Evolutionary conservation across 2,329 filamentous ascomycete genomes (phyloP).

Genomic region (Apiospora saccharicola): DNA sequence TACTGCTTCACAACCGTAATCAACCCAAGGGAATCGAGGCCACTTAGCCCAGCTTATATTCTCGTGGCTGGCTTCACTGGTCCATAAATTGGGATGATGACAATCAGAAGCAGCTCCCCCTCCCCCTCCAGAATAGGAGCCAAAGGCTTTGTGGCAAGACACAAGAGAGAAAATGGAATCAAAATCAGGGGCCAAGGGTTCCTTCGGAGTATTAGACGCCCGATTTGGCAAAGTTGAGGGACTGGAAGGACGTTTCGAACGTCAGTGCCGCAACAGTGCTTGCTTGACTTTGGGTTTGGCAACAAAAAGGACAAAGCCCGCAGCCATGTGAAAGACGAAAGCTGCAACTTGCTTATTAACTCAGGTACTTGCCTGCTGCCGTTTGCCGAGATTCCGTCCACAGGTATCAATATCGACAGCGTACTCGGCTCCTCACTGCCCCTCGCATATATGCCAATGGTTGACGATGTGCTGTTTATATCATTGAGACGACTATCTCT

Average conservation of each 20-base stretch:
- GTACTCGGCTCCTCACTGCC: not conserved
- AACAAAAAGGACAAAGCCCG: slow-evolving; percentile 9
- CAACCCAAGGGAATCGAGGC: slow-evolving; percentile 9
- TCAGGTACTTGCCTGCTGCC: not conserved
- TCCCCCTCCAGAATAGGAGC: slow-evolving; percentile 18
- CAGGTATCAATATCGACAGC: not conserved
- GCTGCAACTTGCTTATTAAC: not conserved
- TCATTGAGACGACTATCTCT: not conserved
- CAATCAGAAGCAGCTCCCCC: slow-evolving; percentile 9
- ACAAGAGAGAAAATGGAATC: not conserved
- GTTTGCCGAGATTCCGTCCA: not conserved
- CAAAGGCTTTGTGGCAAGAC: slow-evolving; percentile 3
- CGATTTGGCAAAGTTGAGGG: slow-evolving; percentile 12
- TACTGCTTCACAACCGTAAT: slow-evolving; percentile 5
- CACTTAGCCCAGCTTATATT: not conserved
- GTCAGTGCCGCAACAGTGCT: slow-evolving; percentile 12
- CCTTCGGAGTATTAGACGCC: slow-evolving; percentile 6
- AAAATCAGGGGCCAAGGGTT: slow-evolving; percentile 16
- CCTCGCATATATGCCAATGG: not conserved
- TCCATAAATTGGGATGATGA: slow-evolving; percentile 7
- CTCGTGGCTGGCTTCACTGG: slow-evolving; percentile 1
- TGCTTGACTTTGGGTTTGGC: not conserved
- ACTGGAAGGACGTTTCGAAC: slow-evolving; percentile 13
- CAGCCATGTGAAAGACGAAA: slow-evolving; percentile 5
- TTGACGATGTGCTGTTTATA: not conserved